phyloP scores from a whole-genome alignment of 2,329 filamentous ascomycete species.

The Cercospora berteroae region DNA sequence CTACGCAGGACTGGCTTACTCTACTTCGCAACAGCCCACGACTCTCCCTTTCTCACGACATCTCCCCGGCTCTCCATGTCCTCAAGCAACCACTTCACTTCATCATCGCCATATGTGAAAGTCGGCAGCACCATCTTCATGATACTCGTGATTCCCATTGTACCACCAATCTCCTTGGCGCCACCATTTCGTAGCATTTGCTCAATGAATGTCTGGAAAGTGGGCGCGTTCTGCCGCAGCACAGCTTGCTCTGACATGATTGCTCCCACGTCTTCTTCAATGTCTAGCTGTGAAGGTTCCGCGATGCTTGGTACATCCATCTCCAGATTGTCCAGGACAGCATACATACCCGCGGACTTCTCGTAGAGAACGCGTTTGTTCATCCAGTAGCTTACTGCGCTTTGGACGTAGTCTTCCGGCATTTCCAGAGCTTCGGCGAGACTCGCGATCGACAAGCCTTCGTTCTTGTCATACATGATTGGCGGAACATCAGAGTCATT shows the following conservation, averaged over 20 bases:
- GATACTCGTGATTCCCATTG: conserved; percentile 91
- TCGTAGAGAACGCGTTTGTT: conserved; percentile 64
- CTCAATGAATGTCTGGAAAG: conserved; percentile 90
- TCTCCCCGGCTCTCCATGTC: conserved; percentile 72
- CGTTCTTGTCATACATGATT: conserved; percentile 13
- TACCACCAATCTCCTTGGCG: conserved; percentile 55
- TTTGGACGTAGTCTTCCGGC: conserved; percentile 68
- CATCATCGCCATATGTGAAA: conserved; percentile 86
- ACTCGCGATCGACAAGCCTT: conserved; percentile 40
- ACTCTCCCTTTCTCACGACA: conserved; percentile 49
- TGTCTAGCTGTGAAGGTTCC: conserved; percentile 38
- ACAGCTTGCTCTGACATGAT: conserved; percentile 56
- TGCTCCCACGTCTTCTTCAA: conserved; percentile 47
- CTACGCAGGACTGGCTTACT: background rate
- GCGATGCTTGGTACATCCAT: conserved; percentile 30
- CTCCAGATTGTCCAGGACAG: conserved; percentile 65
- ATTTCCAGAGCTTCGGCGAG: conserved; percentile 62
- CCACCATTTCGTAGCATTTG: conserved; percentile 90
- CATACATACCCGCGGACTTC: conserved; percentile 53
- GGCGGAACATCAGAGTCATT: conserved; percentile 37
- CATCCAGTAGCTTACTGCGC: conserved; percentile 71
- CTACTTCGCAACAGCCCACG: conserved; percentile 30
- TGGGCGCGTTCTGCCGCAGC: conserved; percentile 64
- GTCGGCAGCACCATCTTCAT: conserved; percentile 87
- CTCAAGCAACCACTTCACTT: conserved; percentile 75